phyloP scores from a whole-genome alignment of 2,329 filamentous ascomycete species.

The Botryotinia convoluta region DNA sequence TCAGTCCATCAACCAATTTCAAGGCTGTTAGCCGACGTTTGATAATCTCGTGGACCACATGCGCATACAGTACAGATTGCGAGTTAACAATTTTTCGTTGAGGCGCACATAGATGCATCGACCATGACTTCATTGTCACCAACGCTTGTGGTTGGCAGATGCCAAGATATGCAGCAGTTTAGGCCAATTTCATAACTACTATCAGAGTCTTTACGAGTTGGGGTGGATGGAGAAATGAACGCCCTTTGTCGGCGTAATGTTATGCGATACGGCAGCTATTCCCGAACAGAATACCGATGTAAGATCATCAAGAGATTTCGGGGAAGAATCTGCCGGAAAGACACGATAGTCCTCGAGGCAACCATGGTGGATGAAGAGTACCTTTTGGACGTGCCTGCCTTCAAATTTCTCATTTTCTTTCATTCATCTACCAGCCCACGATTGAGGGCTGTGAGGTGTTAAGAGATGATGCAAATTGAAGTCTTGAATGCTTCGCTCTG shows the following conservation, averaged over 20 bases:
- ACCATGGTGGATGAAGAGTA: no score
- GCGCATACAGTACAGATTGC: background rate
- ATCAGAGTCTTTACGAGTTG: background rate
- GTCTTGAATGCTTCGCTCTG: background rate
- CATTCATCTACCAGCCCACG: background rate
- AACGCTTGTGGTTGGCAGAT: background rate
- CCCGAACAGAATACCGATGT: background rate
- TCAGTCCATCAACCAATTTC: background rate
- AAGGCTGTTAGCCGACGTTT: background rate
- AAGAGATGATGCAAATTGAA: background rate
- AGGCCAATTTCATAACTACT: background rate
- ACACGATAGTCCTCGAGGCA: no score
- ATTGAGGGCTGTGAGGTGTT: background rate
- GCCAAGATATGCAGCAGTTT: background rate
- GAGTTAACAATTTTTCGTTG: background rate
- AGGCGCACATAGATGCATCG: background rate
- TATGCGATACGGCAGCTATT: background rate
- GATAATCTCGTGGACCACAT: background rate
- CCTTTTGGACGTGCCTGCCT: background rate
- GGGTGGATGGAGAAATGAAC: constrained; percentile 4
- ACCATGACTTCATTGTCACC: background rate
- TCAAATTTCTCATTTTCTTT: background rate
- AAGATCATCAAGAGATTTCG: background rate
- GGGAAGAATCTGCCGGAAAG: background rate
- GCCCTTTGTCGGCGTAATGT: constrained; percentile 3